Conservation (phyloP, 1,284 basidiomycete genomes). For the Cryptococcus depauperatus region DNA sequence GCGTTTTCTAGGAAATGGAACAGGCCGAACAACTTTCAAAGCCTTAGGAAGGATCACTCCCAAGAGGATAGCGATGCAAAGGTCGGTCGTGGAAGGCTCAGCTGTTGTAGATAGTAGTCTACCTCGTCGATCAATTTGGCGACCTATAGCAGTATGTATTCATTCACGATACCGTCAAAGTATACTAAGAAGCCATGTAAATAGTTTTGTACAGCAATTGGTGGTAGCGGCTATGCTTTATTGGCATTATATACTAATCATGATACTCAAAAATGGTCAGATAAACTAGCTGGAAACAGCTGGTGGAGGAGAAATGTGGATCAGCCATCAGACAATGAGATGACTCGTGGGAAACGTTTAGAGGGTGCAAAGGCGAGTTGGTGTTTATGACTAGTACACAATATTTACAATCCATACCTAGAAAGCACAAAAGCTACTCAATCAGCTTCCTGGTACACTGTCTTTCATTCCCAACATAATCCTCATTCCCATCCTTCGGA, state of each 20-base stretch:
- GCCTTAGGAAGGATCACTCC: slow-evolving; percentile 33
- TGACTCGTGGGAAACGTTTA: slow-evolving; percentile 29
- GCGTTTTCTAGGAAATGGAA: too few species aligned
- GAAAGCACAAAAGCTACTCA: slow-evolving; percentile 23
- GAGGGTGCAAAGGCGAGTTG: slow-evolving; percentile 29
- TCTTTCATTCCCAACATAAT: slow-evolving; percentile 32
- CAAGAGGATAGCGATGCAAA: slow-evolving; percentile 28
- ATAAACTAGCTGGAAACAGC: slow-evolving; percentile 23
- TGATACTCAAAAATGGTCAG: slow-evolving; percentile 36
- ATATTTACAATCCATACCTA: not conserved
- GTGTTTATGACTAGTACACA: not conserved
- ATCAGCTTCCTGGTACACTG: slow-evolving; percentile 26
- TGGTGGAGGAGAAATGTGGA: slow-evolving; percentile 27
- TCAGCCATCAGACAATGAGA: slow-evolving; percentile 33
- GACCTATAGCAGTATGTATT: slow-evolving; percentile 37
- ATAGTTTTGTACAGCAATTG: slow-evolving; percentile 38
- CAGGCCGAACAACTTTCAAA: too few species aligned
- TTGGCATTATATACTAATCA: slow-evolving; percentile 37
- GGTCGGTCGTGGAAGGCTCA: slow-evolving; percentile 12
- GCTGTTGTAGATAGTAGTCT: slow-evolving; percentile 6
- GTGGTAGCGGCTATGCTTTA: slow-evolving; percentile 27
- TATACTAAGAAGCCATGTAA: not conserved
- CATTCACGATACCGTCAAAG: not conserved
- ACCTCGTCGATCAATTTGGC: slow-evolving; percentile 28
- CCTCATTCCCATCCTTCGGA: slow-evolving; percentile 33